These are phyloP conservation scores for Trichoderma asperellum DNA, from an alignment of 2,329 filamentous ascomycete species.

Conservation along the genomic window DNA sequence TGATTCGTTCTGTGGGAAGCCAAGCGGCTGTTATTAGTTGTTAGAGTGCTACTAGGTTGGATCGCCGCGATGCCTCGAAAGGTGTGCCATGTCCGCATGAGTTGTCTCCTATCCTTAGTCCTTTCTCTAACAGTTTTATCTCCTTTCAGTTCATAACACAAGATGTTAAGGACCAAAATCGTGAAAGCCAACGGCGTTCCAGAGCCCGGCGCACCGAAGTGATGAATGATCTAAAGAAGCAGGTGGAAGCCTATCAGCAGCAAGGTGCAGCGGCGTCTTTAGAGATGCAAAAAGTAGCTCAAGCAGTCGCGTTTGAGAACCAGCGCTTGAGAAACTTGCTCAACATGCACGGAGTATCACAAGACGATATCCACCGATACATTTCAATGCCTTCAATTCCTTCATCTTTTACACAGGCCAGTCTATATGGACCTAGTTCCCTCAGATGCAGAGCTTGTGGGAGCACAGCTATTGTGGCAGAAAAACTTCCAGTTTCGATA, in stretches of 20 bases:
- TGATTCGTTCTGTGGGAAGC: background rate
- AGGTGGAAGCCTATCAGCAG: constrained; percentile 21
- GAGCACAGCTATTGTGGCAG: background rate
- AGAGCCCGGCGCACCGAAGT: constrained; percentile 25
- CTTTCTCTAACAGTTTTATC: background rate
- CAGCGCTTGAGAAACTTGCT: constrained; percentile 22
- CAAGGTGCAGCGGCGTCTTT: constrained; percentile 19
- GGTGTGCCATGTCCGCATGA: background rate
- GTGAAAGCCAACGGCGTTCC: constrained; percentile 28
- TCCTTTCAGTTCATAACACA: background rate
- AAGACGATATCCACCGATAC: constrained; percentile 17
- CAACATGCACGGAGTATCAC: constrained; percentile 12
- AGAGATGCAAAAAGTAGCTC: constrained; percentile 27
- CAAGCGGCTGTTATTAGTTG: background rate
- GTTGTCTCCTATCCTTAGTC: background rate
- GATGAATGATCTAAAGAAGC: constrained; percentile 25
- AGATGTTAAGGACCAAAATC: constrained; percentile 27
- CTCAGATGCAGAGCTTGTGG: constrained; percentile 6
- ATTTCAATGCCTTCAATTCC: constrained; percentile 4
- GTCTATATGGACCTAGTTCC: background rate
- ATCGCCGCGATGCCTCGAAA: constrained; percentile 11
- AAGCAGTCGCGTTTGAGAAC: constrained; percentile 22
- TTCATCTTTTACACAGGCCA: background rate
- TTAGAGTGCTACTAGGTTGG: background rate
- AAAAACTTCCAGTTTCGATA: background rate